phyloP scores from a whole-genome alignment of 345 rosid genomes.

The Populus deltoides region DNA sequence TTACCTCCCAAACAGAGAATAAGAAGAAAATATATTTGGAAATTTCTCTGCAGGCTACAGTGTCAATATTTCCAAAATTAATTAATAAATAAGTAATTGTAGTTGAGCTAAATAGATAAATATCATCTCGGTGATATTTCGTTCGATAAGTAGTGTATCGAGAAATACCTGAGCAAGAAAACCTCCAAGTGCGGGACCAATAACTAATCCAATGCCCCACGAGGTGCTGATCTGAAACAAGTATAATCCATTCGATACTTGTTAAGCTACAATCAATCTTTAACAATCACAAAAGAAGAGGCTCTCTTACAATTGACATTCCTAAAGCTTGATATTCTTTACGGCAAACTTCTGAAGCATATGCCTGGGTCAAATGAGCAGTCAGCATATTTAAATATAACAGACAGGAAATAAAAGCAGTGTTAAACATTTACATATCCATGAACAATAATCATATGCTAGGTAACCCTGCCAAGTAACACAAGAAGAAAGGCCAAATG shows the following conservation, averaged over 20 bases:
- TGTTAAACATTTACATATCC: background rate
- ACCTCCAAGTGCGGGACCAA: constrained; percentile 88
- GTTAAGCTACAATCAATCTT: background rate
- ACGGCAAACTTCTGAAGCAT: constrained; percentile 69
- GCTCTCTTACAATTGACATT: constrained; percentile 63
- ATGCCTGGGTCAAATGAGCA: constrained; percentile 47
- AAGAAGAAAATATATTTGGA: constrained; percentile 46
- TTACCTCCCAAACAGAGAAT: constrained; percentile 68
- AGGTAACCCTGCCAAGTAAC: background rate
- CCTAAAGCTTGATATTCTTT: constrained; percentile 65
- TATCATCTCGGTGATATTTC: background rate
- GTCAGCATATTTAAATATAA: background rate
- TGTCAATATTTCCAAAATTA: background rate
- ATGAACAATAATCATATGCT: background rate
- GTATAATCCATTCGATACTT: background rate
- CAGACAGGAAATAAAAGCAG: background rate
- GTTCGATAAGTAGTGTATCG: background rate
- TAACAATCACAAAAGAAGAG: background rate
- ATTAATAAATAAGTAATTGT: background rate
- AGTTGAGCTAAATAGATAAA: background rate
- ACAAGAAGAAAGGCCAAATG: background rate
- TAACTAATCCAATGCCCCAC: constrained; percentile 69
- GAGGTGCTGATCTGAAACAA: constrained; percentile 64
- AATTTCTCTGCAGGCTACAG: constrained; percentile 70
- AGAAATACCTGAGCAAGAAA: constrained; percentile 68